Evolutionary conservation across 805 yeast species (phyloP).

Genomic region (Cyberlindnera mrakii): DNA sequence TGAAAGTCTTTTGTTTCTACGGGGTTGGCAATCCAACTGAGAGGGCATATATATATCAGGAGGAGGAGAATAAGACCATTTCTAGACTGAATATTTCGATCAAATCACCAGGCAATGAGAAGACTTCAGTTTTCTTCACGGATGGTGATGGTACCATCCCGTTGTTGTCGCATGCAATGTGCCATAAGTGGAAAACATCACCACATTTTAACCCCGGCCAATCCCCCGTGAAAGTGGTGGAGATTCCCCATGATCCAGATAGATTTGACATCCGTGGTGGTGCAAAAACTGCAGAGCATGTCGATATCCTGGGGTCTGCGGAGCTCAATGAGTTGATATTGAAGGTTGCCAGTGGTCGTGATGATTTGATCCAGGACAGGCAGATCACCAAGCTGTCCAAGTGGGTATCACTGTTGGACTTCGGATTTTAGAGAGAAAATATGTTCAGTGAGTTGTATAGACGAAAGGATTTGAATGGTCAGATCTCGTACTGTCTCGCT

Average conservation of each 20-base stretch:
- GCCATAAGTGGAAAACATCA: conserved; percentile 81
- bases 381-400: conserved; percentile 52
- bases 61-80: conserved; percentile 47
- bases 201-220: conserved; percentile 78
- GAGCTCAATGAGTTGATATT: conserved; percentile 83
- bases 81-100: conserved; percentile 65
- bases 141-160: conserved; percentile 98
- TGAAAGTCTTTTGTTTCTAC: conserved; percentile 84
- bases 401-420: conserved; percentile 40
- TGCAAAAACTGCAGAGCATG: conserved; percentile 96
- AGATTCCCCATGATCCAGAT: conserved; percentile 90
- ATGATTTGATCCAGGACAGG: conserved; percentile 57
- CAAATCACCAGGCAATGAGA: conserved; percentile 48
- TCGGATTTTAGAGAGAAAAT: conserved; percentile 10
- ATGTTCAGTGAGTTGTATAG: not conserved
- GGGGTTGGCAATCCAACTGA: conserved; percentile 98
- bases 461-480: not conserved
- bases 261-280: conserved; percentile 94
- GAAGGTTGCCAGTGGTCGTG: conserved; percentile 77
- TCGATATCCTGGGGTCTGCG: conserved; percentile 90
- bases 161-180: conserved; percentile 77
- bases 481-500: too few species aligned
- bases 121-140: conserved; percentile 68
- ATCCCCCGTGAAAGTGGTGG: conserved; percentile 71
- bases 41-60: conserved; percentile 81